Evolutionary conservation across 2,329 filamentous ascomycete species (phyloP), one percentile per base, ranked within the genome.

Genomic region (Chaetomium olivaceum): DNA sequence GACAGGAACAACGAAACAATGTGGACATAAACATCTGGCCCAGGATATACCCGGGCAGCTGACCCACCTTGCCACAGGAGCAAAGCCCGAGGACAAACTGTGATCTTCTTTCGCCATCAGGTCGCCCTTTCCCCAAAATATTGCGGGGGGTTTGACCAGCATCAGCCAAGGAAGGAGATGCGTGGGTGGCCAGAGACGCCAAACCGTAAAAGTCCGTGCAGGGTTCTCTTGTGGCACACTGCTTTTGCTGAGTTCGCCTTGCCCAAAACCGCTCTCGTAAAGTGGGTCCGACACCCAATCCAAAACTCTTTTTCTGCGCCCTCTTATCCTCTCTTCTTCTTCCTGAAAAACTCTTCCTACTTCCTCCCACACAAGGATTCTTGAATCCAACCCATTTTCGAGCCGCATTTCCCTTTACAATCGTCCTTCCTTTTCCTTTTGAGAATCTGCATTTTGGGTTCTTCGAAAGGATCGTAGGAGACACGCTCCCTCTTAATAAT

Each of bases 391-490:
- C 68, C 70, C 68, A 46, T 54, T 66, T 58, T 50, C 70, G 68
- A 70, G 61, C 63, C 64, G 68, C 68, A 71, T 73, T 73, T 72
- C 69, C 68, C 68, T 72, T 77, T 72, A 72, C 71, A 71, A 69
- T 74, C 72, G 75, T 79, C 77, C 77, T 78, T 75, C 74, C 71
- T 76, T 78, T 78, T 76, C 75, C 77, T 81, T 80, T 77, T 74
- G 77, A 82, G 81, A 79, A 77, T 73, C 72, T 74, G 71, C 71
- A 57, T 72, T 74, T 75, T 48, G 62, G 69, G 75, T 76, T 77
- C 74, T 80, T 79, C 74, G 73, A 76, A 80, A 80, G 74, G 77
- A 78, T 75, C 68, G 73, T 69, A 71, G 76, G 76, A 77, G 73
- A 76, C 72, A 73, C 68, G 65, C 64, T 71, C 70, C 69, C 70